Evolutionary conservation across 495 filamentous ascomycete genomes (phyloP), one percentile per base, ranked within the genome.

Genomic region (Penicillium macrosclerotiorum): DNA sequence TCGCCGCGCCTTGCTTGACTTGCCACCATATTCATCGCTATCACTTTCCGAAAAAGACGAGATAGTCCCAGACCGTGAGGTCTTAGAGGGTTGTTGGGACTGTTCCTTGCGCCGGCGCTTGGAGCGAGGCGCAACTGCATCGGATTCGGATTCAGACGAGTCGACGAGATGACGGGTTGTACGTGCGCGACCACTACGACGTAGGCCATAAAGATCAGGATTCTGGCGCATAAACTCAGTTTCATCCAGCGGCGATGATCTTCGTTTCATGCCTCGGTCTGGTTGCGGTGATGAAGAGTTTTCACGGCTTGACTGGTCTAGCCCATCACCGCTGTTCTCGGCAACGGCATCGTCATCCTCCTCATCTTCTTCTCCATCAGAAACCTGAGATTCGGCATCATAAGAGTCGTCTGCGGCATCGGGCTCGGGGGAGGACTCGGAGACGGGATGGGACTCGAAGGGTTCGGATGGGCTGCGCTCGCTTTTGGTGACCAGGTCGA

Each of bases 171-270:
- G 60, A 62, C 64, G 66, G 18, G 57, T 65, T 33, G 72, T 73
- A 50, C 78, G 75, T 33, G 81, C 77, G 50, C 82, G 78, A 55
- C 75, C 90, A 72, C 93, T 98, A 60, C 93, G 79, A 49, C 93
- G 80, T 37, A 99, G 74, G 13, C 92, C 93, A 69, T 96, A 98
- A 14, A 98, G 72, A 61, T 96, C 93, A n/a, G 93, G 93, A 62
- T 98, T 90, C 59, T 89, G 83, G 51, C 81, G 75, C 52, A 96
- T 96, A 54, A 81, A 88, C 17, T 92, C 85, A 22, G 88, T 84
- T 47, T 94, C 88, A 33, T 87, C 85, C 16, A 83, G 78, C 18
- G 71, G 69, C 29, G 75, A 74, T 18, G 79, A 77, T 72, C 92
- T 95, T 54, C 89, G 83, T 75, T 96, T 96, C 18, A 77, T 62